Evolutionary conservation across 306 rosid species (phyloP).

Genomic region (Cucurbita argyrosperma): DNA sequence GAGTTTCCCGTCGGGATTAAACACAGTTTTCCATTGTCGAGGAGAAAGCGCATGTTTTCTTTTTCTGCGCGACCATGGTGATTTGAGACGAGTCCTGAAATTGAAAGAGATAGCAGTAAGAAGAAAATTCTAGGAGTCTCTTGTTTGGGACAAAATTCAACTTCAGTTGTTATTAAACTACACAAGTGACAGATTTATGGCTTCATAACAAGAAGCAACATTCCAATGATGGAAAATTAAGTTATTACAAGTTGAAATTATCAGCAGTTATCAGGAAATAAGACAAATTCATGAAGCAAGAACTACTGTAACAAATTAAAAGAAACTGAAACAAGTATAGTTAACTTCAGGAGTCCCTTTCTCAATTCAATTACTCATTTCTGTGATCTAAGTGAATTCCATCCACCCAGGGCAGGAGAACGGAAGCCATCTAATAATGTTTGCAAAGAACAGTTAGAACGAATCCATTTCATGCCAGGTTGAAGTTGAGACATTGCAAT

Average conservation of each 20-base stretch:
- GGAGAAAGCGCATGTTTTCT: constrained; percentile 75
- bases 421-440: neutral
- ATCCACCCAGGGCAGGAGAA: neutral
- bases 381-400: neutral
- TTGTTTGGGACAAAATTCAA: neutral
- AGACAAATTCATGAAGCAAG: neutral
- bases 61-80: constrained; percentile 96
- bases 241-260: neutral
- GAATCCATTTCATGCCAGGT: neutral
- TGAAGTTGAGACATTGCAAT: neutral
- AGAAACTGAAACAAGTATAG: neutral
- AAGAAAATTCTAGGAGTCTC: neutral
- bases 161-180: constrained; percentile 18
- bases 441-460: neutral
- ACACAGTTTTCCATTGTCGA: constrained; percentile 65
- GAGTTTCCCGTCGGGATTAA: constrained; percentile 64
- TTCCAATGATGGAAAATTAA: neutral
- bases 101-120: neutral
- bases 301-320: neutral
- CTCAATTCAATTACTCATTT: neutral
- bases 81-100: constrained; percentile 78
- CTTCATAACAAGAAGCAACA: neutral
- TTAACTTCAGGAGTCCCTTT: neutral
- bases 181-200: neutral
- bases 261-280: neutral